Conservation (phyloP, 2,329 filamentous ascomycete species). For the Amphichorda felina region DNA sequence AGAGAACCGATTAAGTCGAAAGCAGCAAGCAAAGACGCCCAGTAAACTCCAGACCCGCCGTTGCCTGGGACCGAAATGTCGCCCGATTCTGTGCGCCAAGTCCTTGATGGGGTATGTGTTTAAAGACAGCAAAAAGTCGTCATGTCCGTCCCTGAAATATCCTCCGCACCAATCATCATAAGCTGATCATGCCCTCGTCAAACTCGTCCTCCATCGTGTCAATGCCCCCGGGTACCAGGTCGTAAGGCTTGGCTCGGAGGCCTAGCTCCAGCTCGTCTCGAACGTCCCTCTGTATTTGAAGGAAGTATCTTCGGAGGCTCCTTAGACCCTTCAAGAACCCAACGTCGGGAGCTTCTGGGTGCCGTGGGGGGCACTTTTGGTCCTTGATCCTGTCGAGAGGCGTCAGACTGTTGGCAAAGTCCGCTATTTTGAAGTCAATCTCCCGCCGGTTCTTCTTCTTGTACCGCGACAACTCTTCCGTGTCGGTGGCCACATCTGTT, state of each 20-base stretch:
- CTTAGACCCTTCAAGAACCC: slow-evolving; percentile 81
- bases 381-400: slow-evolving; percentile 59
- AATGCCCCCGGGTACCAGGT: slow-evolving; percentile 9
- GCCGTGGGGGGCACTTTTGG: slow-evolving; percentile 65
- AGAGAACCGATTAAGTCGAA: neutral
- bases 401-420: slow-evolving; percentile 96
- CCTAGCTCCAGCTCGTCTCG: slow-evolving; percentile 37
- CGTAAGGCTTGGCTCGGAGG: slow-evolving; percentile 13
- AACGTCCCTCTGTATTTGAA: slow-evolving; percentile 75
- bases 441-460: slow-evolving; percentile 39
- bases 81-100: neutral
- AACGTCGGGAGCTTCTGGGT: slow-evolving; percentile 70
- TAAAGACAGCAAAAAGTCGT: too few relatives aligned
- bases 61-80: neutral
- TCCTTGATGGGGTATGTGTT: too few relatives aligned
- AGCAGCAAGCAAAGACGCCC: neutral
- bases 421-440: slow-evolving; percentile 93
- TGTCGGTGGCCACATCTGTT: slow-evolving; percentile 46
- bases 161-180: neutral
- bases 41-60: neutral
- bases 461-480: slow-evolving; percentile 36
- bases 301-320: slow-evolving; percentile 71
- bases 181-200: slow-evolving; percentile 19
- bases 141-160: too few relatives aligned
- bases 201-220: slow-evolving; percentile 14